Conservation (phyloP, 2,329 filamentous ascomycete species). For the Phyllosticta capitalensis region DNA sequence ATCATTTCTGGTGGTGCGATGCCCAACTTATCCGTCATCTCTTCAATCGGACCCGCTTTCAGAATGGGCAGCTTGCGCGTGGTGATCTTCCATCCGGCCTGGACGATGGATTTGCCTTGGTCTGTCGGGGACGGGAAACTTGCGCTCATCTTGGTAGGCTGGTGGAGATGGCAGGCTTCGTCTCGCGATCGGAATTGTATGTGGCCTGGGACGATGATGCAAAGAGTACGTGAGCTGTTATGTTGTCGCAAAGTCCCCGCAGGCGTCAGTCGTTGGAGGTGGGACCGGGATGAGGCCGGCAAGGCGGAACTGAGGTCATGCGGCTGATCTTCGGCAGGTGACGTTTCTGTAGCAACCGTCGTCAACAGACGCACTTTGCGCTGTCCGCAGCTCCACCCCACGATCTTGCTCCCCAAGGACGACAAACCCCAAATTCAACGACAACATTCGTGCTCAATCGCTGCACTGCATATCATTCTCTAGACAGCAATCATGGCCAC, state of each 20-base stretch:
- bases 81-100: constrained; percentile 57
- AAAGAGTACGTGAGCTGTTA: not conserved
- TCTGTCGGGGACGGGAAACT: constrained; percentile 13
- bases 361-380: constrained; percentile 6
- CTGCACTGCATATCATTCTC: constrained; percentile 6
- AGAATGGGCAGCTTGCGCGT: constrained; percentile 91
- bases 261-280: not conserved
- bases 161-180: not conserved
- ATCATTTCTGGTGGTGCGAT: constrained; percentile 98
- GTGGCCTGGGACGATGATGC: not conserved
- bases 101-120: constrained; percentile 26
- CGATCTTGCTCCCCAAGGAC: constrained; percentile 6
- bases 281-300: not conserved
- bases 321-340: constrained; percentile 1
- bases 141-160: not conserved
- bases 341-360: constrained; percentile 9
- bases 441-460: not conserved
- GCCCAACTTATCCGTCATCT: constrained; percentile 65
- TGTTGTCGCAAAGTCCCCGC: not conserved
- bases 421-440: not conserved
- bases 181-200: not conserved
- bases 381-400: not conserved
- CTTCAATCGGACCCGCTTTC: constrained; percentile 81
- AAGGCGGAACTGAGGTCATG: not conserved
- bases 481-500: constrained; percentile 49